Conservation (phyloP, 2,329 filamentous ascomycete genomes). For the Amauroascus niger region DNA sequence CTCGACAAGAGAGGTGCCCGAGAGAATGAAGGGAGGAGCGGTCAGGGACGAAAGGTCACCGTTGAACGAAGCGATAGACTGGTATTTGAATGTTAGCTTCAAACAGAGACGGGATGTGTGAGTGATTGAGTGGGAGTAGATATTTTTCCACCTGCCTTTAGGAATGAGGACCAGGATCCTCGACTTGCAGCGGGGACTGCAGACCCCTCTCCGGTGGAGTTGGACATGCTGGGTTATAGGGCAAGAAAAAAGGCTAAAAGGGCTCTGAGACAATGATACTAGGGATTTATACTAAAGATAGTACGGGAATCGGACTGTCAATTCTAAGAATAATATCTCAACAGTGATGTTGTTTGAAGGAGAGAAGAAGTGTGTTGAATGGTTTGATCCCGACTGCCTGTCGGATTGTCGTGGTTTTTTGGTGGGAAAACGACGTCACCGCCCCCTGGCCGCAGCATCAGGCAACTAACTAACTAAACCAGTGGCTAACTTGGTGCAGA, state of each 20-base stretch:
- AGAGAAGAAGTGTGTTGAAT: too few relatives aligned
- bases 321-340: constrained; percentile 1
- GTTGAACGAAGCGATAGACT: constrained; percentile 70
- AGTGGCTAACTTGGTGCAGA: too few relatives aligned
- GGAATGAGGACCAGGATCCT: constrained; percentile 40
- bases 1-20: constrained; percentile 66
- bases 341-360: not conserved
- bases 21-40: constrained; percentile 73
- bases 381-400: too few relatives aligned
- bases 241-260: not conserved
- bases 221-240: constrained; percentile 3
- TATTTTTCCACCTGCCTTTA: constrained; percentile 31
- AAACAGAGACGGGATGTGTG: too few relatives aligned
- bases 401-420: not conserved
- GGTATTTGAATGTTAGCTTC: constrained; percentile 2
- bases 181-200: constrained; percentile 36
- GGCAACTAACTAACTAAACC: too few relatives aligned
- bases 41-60: constrained; percentile 73
- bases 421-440: not conserved
- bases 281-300: not conserved
- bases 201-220: constrained; percentile 32
- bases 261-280: not conserved
- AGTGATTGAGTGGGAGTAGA: not conserved
- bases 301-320: not conserved
- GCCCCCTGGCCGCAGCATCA: not conserved